These are phyloP conservation scores for Backusella mclennaniae DNA, from an alignment of 192 early-diverging fungal species.

Conservation along the genomic window DNA sequence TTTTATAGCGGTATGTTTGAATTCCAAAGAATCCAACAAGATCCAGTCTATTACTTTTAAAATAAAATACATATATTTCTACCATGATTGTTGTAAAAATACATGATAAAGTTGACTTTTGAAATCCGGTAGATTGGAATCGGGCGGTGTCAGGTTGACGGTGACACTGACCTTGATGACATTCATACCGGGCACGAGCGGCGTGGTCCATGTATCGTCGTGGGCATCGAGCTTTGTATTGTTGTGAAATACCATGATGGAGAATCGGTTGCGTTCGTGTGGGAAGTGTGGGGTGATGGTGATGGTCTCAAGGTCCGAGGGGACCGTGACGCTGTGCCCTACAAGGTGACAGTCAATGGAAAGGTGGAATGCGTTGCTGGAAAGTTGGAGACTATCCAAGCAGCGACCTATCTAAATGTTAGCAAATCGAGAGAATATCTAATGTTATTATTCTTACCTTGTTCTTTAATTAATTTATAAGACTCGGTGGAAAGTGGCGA, in stretches of 20 bases:
- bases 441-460: not conserved
- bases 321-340: conserved; percentile 16
- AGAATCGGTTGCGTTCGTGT: not conserved
- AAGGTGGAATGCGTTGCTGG: not conserved
- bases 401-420: not conserved
- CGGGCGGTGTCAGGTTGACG: conserved; percentile 15
- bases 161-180: conserved; percentile 25
- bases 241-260: not conserved
- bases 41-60: not conserved
- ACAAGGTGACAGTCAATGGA: conserved; percentile 11
- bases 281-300: conserved; percentile 7
- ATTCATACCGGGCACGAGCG: conserved; percentile 12
- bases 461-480: not conserved
- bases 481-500: not conserved
- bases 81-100: conserved; percentile 35
- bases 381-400: not conserved
- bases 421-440: too few relatives aligned
- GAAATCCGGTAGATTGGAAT: conserved; percentile 6
- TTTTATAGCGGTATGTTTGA: conserved; percentile 26
- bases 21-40: conserved; percentile 20
- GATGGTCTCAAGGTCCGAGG: conserved; percentile 9
- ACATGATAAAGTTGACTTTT: conserved; percentile 20
- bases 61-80: conserved; percentile 9
- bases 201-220: not conserved
- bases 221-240: not conserved